Evolutionary conservation across 139 green algal genomes (phyloP), one percentile per base, ranked within the genome.

Genomic region (Picochlorum sp.): DNA sequence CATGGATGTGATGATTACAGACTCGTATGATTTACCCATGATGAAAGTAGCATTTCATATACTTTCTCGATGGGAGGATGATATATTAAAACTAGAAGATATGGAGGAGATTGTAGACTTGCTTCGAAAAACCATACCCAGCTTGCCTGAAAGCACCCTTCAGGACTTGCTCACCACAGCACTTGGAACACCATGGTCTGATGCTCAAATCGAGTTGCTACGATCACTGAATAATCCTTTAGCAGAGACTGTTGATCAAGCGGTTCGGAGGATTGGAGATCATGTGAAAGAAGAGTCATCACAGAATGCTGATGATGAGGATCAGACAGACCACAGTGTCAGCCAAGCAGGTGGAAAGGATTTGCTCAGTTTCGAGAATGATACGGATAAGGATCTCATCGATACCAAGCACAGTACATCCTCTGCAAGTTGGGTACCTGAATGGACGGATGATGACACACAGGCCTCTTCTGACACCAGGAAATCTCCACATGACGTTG

Each of bases 1-100:
- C n/a, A 82, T 92, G 74, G 86, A 92, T 45, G 72, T 88, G 38
- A 61, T 92, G 16, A 66, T 92, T 44, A 77, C 72, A 0, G 83
- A 84, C 57, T 66, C 66, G 62, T 82, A 77, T 56, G 73, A 80
- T 15, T 68, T 75, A n/a, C 67, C 80, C 23, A 67, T 91, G 45
- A 80, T 92, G 55, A 87, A 81, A 74, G 76, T 86, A 23, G 78
- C 78, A 1, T 58, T 87, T 26, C 63, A 62, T 0, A 45, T 92
- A 7, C 59, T 92, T 57, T 21, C 37, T 24, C 34, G 9, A 5
- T 76, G 63, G 15, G 67, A 81, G 59, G 5, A 26, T 15, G 37
- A n/a, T 45, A 68, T 91, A 64, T 56, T 83, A 28, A 51, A 31
- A 15, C 71, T 84, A 68, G 15, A 59, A 2, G 83, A 91, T 62